Base-by-base conservation (phyloP, 192 early-diverging fungal genomes). In the Coemansia javaensis region DNA sequence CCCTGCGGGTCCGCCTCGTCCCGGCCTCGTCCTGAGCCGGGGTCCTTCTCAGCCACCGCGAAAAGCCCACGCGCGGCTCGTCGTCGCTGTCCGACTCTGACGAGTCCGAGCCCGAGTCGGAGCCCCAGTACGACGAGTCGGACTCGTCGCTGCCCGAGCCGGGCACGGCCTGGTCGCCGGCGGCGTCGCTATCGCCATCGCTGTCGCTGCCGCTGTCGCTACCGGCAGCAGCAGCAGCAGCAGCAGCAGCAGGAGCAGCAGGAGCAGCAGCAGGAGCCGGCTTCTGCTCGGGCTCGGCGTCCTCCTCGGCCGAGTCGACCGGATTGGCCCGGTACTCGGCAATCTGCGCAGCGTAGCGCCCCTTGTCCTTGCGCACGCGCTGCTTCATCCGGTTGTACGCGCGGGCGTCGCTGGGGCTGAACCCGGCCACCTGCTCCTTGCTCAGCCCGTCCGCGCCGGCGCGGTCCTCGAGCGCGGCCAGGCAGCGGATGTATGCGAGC, bases 301-400 rank as follows among this genome's bases (percentile, higher is more conserved):
- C 60, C 31, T 73, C 76, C 31, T 63, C 61, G 10, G 60, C 70
- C 5, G 66, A 62, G 20, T 41, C 53, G 24, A 46, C 42, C 4
- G 77, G 77, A 53, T 74, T 74, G 21, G 54, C 63, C 47, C 72
- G 63, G 47, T 71, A 97, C 44, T 73, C 77, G 36, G 81, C 77
- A 31, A 99, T 85, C 47, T 83, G 78, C 2, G 60, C 68, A 50
- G 91, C 84, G 46, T 79, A 84, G 35, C 64, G 44, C 75, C 91
- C 93, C 77, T 78, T 82, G 69, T 83, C 75, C 82, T 99, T 96
- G 76, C 87, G 87, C 53, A 95, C 44, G 58, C 89, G 91, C 65
- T 91, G 87, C 82, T 94, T 96, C 80, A 97, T 85, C 38, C 85
- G 81, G 70, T 86, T 96, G 59, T 94, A 69, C 18, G 90, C 87